Percentiles rank a stretch among this genome's conserved stretches.
Conservation (phyloP, 768 basidiomycete species). For the Boletus pseudopeckii region DNA sequence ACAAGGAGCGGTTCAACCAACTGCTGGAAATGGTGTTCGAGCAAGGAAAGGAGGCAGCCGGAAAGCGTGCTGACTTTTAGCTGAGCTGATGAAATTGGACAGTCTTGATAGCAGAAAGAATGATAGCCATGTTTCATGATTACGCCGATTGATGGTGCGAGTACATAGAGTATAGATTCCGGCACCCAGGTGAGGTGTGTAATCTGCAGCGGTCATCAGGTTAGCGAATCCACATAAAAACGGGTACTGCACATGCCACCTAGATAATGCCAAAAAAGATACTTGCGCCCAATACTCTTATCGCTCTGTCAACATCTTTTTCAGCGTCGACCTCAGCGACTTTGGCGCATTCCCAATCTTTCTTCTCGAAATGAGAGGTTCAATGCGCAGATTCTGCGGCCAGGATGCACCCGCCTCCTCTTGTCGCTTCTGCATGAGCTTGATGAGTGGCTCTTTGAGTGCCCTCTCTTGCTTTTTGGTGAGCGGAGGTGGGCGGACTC, state of each 20-base stretch:
- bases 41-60: slow-evolving; percentile 39
- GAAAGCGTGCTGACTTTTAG: background rate
- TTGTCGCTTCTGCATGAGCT: slow-evolving; percentile 40
- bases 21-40: slow-evolving; percentile 54
- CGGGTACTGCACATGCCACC: background rate
- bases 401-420: slow-evolving; percentile 37
- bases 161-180: background rate
- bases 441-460: slow-evolving; percentile 37
- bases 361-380: slow-evolving; percentile 39
- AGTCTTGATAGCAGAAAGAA: background rate
- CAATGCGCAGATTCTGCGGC: slow-evolving; percentile 50
- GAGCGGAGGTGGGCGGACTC: slow-evolving; percentile 30
- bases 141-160: background rate
- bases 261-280: background rate
- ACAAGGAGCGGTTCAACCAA: slow-evolving; percentile 46
- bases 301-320: slow-evolving; percentile 37
- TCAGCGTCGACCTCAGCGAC: slow-evolving; percentile 38
- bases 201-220: background rate
- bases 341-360: slow-evolving; percentile 39
- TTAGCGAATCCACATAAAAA: background rate
- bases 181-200: background rate
- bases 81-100: background rate
- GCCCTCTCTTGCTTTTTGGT: slow-evolving; percentile 29
- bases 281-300: slow-evolving; percentile 1
- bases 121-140: background rate